phyloP scores from a whole-genome alignment of 2,329 filamentous ascomycete species.

The Orbilia javanica region DNA sequence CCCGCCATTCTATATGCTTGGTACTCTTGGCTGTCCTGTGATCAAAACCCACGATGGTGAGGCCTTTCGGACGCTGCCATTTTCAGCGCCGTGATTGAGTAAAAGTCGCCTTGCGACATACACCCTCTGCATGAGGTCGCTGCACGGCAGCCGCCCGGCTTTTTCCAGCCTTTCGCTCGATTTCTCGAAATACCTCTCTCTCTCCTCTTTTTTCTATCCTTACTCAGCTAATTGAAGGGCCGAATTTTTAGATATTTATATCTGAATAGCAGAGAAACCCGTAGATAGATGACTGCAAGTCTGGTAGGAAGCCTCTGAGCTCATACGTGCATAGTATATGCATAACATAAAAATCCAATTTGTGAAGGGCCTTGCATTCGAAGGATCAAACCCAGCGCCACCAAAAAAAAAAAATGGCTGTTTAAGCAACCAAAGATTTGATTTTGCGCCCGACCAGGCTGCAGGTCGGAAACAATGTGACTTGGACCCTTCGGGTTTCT shows the following conservation, averaged over 20 bases:
- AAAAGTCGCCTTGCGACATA: not conserved
- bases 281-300: too few relatives aligned
- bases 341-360: too few relatives aligned
- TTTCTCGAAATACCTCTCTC: too few relatives aligned
- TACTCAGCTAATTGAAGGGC: too few relatives aligned
- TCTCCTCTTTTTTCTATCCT: too few relatives aligned
- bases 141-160: not conserved
- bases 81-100: not conserved
- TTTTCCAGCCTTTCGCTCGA: too few relatives aligned
- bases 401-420: not conserved
- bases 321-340: too few relatives aligned
- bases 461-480: not conserved
- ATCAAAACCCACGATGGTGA: not conserved
- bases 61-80: not conserved
- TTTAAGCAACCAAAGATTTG: not conserved
- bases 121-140: not conserved
- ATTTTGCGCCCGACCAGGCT: not conserved
- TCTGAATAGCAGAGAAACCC: too few relatives aligned
- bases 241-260: too few relatives aligned
- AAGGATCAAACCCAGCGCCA: not conserved
- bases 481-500: not conserved
- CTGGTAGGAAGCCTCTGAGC: too few relatives aligned
- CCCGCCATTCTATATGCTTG: slow-evolving; percentile 14
- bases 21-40: slow-evolving; percentile 6
- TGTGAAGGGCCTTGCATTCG: too few relatives aligned